Evolutionary conservation across 768 basidiomycete genomes (phyloP).

Genomic region (Russula sp.): DNA sequence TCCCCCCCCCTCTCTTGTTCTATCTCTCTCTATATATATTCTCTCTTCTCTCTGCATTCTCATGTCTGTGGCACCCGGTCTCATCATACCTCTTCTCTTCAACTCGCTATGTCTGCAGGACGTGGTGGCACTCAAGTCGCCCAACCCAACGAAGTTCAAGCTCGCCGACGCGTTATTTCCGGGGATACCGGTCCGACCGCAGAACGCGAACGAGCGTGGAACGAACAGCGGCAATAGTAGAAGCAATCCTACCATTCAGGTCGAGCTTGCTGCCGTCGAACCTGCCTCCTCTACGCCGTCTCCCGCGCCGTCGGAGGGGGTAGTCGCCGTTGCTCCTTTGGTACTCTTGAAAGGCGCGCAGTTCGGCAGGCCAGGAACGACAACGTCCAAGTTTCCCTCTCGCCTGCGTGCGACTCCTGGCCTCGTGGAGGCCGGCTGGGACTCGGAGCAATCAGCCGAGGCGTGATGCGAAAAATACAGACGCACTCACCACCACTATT

Average conservation of each 20-base stretch:
- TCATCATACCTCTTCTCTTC: constrained; percentile 20
- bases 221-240: background rate
- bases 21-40: background rate
- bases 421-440: constrained; percentile 21
- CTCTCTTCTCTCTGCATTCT: constrained; percentile 13
- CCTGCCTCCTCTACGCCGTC: constrained; percentile 19
- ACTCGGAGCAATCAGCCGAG: constrained; percentile 19
- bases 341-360: constrained; percentile 18
- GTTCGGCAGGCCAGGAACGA: constrained; percentile 5
- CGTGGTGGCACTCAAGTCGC: constrained; percentile 22
- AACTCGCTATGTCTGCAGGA: constrained; percentile 19
- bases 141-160: constrained; percentile 22
- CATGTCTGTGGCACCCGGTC: constrained; percentile 8
- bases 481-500: background rate
- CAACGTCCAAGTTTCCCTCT: constrained; percentile 14
- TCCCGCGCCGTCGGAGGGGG: background rate
- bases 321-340: constrained; percentile 6
- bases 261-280: constrained; percentile 10
- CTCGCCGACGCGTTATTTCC: constrained; percentile 16
- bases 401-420: constrained; percentile 7
- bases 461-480: background rate
- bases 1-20: background rate
- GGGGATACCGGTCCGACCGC: background rate
- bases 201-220: background rate
- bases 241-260: background rate